Conservation (phyloP, 805 yeast species). For the Diddensiella transvaalensis region DNA sequence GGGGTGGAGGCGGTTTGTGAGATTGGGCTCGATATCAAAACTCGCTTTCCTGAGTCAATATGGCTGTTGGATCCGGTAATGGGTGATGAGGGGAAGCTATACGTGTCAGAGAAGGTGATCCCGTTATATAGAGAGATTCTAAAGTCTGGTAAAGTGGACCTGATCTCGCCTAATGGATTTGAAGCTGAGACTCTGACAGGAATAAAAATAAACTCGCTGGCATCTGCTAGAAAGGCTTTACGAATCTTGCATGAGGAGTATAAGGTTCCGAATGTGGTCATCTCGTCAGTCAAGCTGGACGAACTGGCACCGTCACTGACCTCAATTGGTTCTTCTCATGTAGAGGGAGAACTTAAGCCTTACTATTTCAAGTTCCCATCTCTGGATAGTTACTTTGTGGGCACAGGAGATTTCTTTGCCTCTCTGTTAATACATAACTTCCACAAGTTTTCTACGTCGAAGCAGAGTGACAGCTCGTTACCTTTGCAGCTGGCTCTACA, state of each 20-base stretch:
- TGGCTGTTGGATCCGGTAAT: conserved; percentile 87
- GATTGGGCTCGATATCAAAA: conserved; percentile 37
- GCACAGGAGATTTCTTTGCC: conserved; percentile 90
- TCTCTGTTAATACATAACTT: conserved; percentile 67
- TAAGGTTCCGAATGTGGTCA: conserved; percentile 56
- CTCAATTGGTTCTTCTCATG: conserved; percentile 44
- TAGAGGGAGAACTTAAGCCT: conserved; percentile 15
- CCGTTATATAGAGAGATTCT: conserved; percentile 55
- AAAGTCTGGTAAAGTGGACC: conserved; percentile 49
- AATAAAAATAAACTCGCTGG: conserved; percentile 40
- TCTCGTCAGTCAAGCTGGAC: conserved; percentile 51
- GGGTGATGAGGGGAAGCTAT: conserved; percentile 84
- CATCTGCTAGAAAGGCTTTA: conserved; percentile 46
- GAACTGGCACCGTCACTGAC: conserved; percentile 27
- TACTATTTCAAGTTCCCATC: conserved; percentile 51
- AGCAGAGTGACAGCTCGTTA: conserved; percentile 1
- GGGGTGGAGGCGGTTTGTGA: conserved; percentile 50
- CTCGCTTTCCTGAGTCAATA: conserved; percentile 28
- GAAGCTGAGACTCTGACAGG: conserved; percentile 74
- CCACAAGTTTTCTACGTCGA: conserved; percentile 12
- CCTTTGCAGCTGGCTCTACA: conserved; percentile 39
- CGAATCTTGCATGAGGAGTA: conserved; percentile 44
- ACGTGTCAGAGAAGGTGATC: conserved; percentile 57
- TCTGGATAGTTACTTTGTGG: conserved; percentile 82
- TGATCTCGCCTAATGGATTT: conserved; percentile 88